A percentile compares a stretch with the other conserved stretches of the same genome.
Conservation (phyloP, 768 basidiomycete species). For the Candolleomyces eurysporus region DNA sequence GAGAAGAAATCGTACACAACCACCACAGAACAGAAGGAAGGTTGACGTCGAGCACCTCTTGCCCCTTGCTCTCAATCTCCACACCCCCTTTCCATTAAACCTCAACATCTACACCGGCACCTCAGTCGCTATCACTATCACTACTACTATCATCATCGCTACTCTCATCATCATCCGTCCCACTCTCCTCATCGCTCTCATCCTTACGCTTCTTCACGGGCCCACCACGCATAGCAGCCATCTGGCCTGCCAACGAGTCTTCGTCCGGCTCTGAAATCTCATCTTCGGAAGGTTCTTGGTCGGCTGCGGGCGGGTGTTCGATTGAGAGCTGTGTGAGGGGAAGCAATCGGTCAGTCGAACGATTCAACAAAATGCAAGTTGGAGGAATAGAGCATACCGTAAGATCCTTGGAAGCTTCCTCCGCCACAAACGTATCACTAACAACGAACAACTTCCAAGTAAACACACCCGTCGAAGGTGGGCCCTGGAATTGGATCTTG, state of each 20-base stretch:
- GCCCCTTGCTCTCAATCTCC: no score
- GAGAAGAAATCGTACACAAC: no score
- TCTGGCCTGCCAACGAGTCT: constrained; percentile 94
- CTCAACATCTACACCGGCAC: no score
- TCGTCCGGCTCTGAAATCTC: constrained; percentile 99
- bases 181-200: constrained; percentile 44
- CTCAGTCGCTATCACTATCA: constrained; percentile 14
- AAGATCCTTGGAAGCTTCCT: constrained; percentile 70
- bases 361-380: no score
- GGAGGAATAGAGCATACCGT: constrained; percentile 32
- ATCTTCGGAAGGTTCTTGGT: constrained; percentile 70
- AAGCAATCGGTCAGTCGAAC: no score
- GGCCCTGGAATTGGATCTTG: constrained; percentile 94
- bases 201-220: constrained; percentile 64
- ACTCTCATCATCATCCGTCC: constrained; percentile 44
- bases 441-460: constrained; percentile 86
- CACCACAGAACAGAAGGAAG: no score
- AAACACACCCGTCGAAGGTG: constrained; percentile 77
- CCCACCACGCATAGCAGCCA: constrained; percentile 93
- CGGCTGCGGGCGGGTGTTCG: constrained; percentile 62
- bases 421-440: constrained; percentile 88
- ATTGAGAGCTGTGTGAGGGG: constrained; percentile 53
- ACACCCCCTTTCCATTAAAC: no score
- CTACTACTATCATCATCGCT: constrained; percentile 44
- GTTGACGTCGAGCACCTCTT: no score